Base-by-base conservation (phyloP, 805 yeast genomes). In the Candida xyloterini region DNA sequence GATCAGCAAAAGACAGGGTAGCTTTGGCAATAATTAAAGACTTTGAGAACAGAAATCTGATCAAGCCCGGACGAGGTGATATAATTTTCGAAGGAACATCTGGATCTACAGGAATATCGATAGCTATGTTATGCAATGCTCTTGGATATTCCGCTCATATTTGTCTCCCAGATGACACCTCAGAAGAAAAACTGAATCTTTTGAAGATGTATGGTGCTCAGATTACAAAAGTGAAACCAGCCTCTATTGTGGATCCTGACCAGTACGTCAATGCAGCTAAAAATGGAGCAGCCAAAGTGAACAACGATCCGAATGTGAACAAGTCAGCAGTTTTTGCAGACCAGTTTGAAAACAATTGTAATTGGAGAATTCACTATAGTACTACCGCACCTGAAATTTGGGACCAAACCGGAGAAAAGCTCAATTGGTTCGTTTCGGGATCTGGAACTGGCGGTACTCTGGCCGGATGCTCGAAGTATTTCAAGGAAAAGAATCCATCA, bases 401-500 rank as follows among this genome's bases (percentile, higher is more conserved):
- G 69, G 46, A 62, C 15, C 98, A 93, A 57, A 71, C 82, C 67
- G 66, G 73, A 8, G 79, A 80, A 10, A 47, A 66, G 1, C 53
- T 91, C 7, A 95, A 88, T 57, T 80, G 71, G 34, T 89, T 91
- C 59, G 79, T 93, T 29, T 76, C 91, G 2, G 98, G 98, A 0
- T 85, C 95, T 24, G 99, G 99, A 9, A 91, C 99, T 0, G 99
- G 93, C 36, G 99, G 99, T 42, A 93, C 99, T 2, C 87, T 91
- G 32, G 71, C 95, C n/a, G 99, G 99, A 40, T 89, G 89, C 21
- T 76, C 95, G 3, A 72, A 72, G 44, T 93, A 71, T 62, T 70
- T 91, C 53, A 87, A 81, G 54, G 76, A 70, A 38, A 57, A 66
- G 26, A 54, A 68, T 13, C 57, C 68, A 0, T 33, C 56, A 0